phyloP scores from a whole-genome alignment of 2,329 filamentous ascomycete genomes.

The Colletotrichum destructivum region DNA sequence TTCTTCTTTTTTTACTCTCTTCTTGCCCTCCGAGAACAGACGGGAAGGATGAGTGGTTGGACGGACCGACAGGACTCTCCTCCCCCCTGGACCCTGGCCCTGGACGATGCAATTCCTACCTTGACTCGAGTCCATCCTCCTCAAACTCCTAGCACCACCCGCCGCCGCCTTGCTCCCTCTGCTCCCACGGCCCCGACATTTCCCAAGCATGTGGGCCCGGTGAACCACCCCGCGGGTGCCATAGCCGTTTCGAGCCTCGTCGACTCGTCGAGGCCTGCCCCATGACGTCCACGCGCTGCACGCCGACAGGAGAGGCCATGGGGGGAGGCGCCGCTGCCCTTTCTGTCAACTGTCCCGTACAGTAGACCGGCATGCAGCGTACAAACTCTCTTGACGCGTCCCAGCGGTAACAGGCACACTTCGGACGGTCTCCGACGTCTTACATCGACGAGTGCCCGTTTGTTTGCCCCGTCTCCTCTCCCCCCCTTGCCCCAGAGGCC shows the following conservation, averaged over 20 bases:
- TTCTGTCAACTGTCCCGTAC: not conserved
- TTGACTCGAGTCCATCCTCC: slow-evolving; percentile 36
- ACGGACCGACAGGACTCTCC: no score
- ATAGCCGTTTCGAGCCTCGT: slow-evolving; percentile 21
- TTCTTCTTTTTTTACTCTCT: not conserved
- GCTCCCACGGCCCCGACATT: slow-evolving; percentile 30
- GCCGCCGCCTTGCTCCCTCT: slow-evolving; percentile 16
- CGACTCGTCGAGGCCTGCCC: slow-evolving; percentile 16
- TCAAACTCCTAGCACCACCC: slow-evolving; percentile 26
- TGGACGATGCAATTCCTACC: slow-evolving; percentile 13
- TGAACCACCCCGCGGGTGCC: slow-evolving; percentile 21
- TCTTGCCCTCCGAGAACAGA: slow-evolving; percentile 21
- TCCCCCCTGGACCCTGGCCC: slow-evolving; percentile 21
- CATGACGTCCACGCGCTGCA: not conserved
- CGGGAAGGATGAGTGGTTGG: no score
- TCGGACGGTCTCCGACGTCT: slow-evolving; percentile 35
- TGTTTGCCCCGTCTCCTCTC: not conserved
- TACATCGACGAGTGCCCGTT: slow-evolving; percentile 8
- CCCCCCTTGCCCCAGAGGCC: slow-evolving; percentile 2
- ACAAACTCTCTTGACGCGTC: slow-evolving; percentile 12
- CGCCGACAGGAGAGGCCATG: no score
- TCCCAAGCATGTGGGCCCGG: slow-evolving; percentile 32
- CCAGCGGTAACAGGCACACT: slow-evolving; percentile 14
- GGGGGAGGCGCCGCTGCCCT: no score
- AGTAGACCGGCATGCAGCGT: not conserved